phyloP scores from a whole-genome alignment of 192 early-diverging fungal genomes.

The Rhizoclosmatium sp. region DNA sequence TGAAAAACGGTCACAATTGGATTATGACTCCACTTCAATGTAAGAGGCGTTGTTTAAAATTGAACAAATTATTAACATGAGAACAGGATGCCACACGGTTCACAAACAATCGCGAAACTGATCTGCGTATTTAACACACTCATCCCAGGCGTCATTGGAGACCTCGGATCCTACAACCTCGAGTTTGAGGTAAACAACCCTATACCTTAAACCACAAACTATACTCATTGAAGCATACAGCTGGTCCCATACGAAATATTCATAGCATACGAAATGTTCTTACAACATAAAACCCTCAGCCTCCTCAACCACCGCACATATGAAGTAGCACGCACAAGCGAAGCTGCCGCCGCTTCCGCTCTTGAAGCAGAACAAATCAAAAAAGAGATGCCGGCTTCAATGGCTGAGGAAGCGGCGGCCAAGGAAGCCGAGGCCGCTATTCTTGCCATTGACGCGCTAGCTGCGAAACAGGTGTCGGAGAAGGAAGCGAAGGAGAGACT shows the following conservation, averaged over 20 bases:
- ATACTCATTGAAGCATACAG: conserved; percentile 23
- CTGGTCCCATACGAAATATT: conserved; percentile 53
- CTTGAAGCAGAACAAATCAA: background rate
- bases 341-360: background rate
- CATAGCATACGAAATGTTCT: conserved; percentile 36
- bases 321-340: conserved; percentile 4
- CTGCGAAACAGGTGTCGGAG: background rate
- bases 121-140: conserved; percentile 42
- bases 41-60: background rate
- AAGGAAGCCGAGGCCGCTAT: background rate
- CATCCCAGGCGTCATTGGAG: conserved; percentile 38
- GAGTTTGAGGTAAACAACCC: conserved; percentile 55
- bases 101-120: conserved; percentile 43
- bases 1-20: conserved; percentile 55
- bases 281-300: conserved; percentile 28
- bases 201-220: background rate
- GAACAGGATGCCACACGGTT: conserved; percentile 44
- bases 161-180: conserved; percentile 49
- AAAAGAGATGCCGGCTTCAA: background rate
- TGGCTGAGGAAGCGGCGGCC: background rate
- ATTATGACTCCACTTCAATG: conserved; percentile 44
- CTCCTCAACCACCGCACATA: conserved; percentile 1
- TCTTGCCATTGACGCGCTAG: background rate
- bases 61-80: background rate
- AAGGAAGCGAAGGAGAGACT: background rate